These are phyloP conservation scores for Pontederia paniculata DNA, from an alignment of 176 grass and related monocot genomes.

Conservation along the genomic window DNA sequence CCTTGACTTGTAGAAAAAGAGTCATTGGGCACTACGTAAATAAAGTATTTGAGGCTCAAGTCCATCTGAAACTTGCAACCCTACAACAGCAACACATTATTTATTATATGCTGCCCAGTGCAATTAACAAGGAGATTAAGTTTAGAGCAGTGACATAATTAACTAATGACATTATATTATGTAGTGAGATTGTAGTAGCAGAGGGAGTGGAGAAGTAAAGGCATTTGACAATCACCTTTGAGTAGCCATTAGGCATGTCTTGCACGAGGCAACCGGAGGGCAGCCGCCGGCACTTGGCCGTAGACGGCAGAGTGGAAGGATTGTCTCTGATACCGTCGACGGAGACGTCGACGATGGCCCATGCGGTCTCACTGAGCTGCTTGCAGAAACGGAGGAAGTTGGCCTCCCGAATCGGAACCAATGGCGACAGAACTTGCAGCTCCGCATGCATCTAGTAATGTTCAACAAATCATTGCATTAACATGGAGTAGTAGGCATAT, in stretches of 20 bases:
- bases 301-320: conserved; percentile 10
- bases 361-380: conserved; percentile 52
- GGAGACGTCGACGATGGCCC: conserved; percentile 89
- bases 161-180: neutral
- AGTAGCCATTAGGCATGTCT: conserved; percentile 68
- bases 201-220: neutral
- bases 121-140: too few species aligned
- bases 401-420: conserved; percentile 59
- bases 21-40: too few species aligned
- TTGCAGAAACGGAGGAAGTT: conserved; percentile 85
- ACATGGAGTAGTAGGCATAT: neutral
- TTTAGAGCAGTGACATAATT: neutral
- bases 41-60: too few species aligned
- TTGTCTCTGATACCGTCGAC: conserved; percentile 53
- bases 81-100: too few species aligned
- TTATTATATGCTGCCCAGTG: too few species aligned
- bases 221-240: conserved; percentile 45
- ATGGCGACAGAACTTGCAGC: conserved; percentile 77
- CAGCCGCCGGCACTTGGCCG: conserved; percentile 49
- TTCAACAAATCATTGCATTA: too few species aligned
- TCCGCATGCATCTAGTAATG: conserved; percentile 62
- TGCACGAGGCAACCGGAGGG: conserved; percentile 86
- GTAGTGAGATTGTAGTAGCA: neutral
- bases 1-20: neutral
- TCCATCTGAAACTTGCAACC: too few species aligned